These are phyloP conservation scores for Gossypium anomalum DNA, from an alignment of 345 rosid genomes.

Conservation along the genomic window DNA sequence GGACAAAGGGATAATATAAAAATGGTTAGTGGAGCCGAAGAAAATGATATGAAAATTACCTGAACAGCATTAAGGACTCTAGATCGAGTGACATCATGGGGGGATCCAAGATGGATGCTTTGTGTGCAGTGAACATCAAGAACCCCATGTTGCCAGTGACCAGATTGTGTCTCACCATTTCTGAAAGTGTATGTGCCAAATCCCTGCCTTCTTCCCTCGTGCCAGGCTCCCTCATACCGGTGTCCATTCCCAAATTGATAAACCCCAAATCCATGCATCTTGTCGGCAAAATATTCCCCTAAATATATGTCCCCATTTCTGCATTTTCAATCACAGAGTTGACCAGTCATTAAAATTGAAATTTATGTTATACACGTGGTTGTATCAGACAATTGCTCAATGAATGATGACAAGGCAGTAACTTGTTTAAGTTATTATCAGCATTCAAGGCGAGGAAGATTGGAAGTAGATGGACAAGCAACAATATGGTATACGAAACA, in stretches of 20 bases:
- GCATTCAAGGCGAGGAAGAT: not conserved
- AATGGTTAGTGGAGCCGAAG: not conserved
- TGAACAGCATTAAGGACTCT: slow-evolving; percentile 42
- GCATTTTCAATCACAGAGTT: slow-evolving; percentile 10
- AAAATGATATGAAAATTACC: slow-evolving; percentile 22
- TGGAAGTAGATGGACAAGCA: not conserved
- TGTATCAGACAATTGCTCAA: not conserved
- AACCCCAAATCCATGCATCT: not conserved
- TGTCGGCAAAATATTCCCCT: not conserved
- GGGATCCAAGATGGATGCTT: slow-evolving; percentile 23
- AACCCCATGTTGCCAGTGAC: slow-evolving; percentile 71
- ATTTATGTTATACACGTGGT: not conserved
- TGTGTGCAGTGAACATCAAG: slow-evolving; percentile 28
- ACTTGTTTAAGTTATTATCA: not conserved
- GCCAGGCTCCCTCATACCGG: slow-evolving; percentile 84
- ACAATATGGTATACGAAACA: not conserved
- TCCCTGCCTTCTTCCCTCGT: slow-evolving; percentile 88
- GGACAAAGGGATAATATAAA: not conserved
- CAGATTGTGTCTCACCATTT: slow-evolving; percentile 71
- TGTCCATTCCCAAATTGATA: slow-evolving; percentile 78
- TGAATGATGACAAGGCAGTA: not conserved
- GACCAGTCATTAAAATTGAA: not conserved
- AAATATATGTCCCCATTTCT: slow-evolving; percentile 75
- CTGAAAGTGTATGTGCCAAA: slow-evolving; percentile 73
- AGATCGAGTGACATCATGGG: slow-evolving; percentile 25